phyloP scores from a whole-genome alignment of 768 basidiomycete genomes.

The Cystofilobasidium ferigula region DNA sequence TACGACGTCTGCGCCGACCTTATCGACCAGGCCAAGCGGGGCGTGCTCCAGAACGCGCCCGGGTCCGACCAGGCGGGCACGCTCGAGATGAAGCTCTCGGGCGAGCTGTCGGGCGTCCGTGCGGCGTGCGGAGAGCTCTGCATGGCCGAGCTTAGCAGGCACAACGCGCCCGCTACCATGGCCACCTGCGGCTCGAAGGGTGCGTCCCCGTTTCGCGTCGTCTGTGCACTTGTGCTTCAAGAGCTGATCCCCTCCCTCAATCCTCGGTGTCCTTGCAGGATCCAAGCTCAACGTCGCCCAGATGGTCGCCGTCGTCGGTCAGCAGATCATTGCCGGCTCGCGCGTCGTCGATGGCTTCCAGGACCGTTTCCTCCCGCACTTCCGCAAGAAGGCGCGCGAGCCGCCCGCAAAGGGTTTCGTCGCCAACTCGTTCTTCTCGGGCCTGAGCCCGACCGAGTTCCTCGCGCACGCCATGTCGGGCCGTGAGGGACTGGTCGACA shows the following conservation, averaged over 20 bases:
- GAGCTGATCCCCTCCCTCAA: too few species aligned
- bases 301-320: conserved; percentile 99
- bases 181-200: conserved; percentile 99
- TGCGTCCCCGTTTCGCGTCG: conserved; percentile 33
- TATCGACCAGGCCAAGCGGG: conserved; percentile 80
- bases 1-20: conserved; percentile 77
- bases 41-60: conserved; percentile 89
- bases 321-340: conserved; percentile 94
- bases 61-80: conserved; percentile 96
- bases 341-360: conserved; percentile 99
- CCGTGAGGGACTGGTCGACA: conserved; percentile 96
- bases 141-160: conserved; percentile 93
- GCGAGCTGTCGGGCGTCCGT: conserved; percentile 85
- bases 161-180: conserved; percentile 97
- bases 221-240: neutral
- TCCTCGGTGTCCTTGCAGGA: too few species aligned
- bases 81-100: conserved; percentile 89
- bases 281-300: conserved; percentile 99
- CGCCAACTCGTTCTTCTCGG: conserved; percentile 89
- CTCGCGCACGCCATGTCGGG: conserved; percentile 98
- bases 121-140: conserved; percentile 94
- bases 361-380: conserved; percentile 96
- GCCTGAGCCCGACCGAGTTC: conserved; percentile 86
- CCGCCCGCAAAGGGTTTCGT: conserved; percentile 98
- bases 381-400: conserved; percentile 89